Evolutionary conservation across 441 rosid species (phyloP).

Genomic region (Adansonia rubrostipa): DNA sequence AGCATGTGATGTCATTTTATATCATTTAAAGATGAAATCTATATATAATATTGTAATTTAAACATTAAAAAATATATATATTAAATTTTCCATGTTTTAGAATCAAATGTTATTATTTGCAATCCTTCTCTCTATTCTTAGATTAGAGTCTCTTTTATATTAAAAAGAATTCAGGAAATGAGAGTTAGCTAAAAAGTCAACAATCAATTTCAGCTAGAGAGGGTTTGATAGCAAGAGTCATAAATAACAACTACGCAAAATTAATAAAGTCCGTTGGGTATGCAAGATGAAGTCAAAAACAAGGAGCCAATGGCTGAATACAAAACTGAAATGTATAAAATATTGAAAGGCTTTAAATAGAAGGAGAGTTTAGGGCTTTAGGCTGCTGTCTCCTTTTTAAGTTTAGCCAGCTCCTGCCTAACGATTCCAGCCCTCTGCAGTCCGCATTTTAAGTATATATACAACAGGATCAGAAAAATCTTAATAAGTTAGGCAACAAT

Average conservation of each 20-base stretch:
- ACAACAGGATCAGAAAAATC: not conserved
- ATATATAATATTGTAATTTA: too few relatives aligned
- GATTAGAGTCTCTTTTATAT: not conserved
- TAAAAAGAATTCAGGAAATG: not conserved
- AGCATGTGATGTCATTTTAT: too few relatives aligned
- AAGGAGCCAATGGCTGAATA: not conserved
- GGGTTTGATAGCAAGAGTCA: not conserved
- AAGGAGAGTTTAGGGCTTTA: conserved; percentile 22
- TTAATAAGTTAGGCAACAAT: not conserved
- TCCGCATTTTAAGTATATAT: not conserved
- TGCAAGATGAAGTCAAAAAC: not conserved
- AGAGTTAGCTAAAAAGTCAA: not conserved
- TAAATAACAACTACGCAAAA: not conserved
- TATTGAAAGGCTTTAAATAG: not conserved
- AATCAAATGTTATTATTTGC: too few relatives aligned
- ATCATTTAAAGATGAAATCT: too few relatives aligned
- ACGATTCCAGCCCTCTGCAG: conserved; percentile 61
- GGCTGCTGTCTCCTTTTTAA: conserved; percentile 48
- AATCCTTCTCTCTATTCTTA: not conserved
- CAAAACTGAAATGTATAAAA: not conserved
- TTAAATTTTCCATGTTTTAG: too few relatives aligned
- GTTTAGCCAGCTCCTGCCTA: conserved; percentile 63
- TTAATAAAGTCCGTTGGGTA: not conserved
- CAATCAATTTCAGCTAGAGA: not conserved
- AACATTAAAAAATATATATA: too few relatives aligned